Conservation (phyloP, 768 basidiomycete species). For the Suillus hirtellus region DNA sequence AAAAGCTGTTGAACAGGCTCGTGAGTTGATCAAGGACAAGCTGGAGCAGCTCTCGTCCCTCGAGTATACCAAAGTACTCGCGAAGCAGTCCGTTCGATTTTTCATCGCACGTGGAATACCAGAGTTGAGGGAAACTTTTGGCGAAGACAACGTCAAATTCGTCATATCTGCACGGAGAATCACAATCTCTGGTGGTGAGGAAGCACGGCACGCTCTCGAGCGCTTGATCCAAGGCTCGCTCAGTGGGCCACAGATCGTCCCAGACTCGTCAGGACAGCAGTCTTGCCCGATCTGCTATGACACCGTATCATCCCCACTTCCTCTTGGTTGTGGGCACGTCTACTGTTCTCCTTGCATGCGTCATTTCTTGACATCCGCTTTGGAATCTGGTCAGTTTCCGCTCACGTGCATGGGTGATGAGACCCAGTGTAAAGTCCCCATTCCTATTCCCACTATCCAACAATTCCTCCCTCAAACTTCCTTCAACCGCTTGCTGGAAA, state of each 20-base stretch:
- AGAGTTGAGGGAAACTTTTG: conserved; percentile 51
- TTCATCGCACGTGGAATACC: conserved; percentile 53
- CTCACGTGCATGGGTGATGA: conserved; percentile 67
- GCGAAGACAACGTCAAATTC: conserved; percentile 53
- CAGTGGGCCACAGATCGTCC: conserved; percentile 16
- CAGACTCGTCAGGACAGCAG: conserved; percentile 11
- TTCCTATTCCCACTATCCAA: conserved; percentile 55
- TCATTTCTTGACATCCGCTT: conserved; percentile 56
- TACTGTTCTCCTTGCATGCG: conserved; percentile 66
- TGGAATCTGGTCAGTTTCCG: conserved; percentile 60
- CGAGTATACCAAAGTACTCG: conserved; percentile 42
- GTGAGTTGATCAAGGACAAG: conserved; percentile 46
- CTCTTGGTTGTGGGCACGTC: conserved; percentile 60
- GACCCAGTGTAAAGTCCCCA: conserved; percentile 52
- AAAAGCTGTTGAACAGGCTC: conserved; percentile 41
- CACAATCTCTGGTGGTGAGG: conserved; percentile 56
- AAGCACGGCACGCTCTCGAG: conserved; percentile 48
- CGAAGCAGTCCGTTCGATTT: conserved; percentile 43
- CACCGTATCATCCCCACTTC: conserved; percentile 41
- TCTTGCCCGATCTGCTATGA: conserved; percentile 60
- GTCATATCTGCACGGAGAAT: conserved; percentile 43
- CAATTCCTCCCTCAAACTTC: conserved; percentile 49
- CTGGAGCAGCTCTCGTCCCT: conserved; percentile 47
- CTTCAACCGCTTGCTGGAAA: conserved; percentile 54
- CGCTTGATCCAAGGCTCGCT: conserved; percentile 45